Base-by-base conservation (phyloP, 2,329 filamentous ascomycete species). In the Dactylellina sp. region DNA sequence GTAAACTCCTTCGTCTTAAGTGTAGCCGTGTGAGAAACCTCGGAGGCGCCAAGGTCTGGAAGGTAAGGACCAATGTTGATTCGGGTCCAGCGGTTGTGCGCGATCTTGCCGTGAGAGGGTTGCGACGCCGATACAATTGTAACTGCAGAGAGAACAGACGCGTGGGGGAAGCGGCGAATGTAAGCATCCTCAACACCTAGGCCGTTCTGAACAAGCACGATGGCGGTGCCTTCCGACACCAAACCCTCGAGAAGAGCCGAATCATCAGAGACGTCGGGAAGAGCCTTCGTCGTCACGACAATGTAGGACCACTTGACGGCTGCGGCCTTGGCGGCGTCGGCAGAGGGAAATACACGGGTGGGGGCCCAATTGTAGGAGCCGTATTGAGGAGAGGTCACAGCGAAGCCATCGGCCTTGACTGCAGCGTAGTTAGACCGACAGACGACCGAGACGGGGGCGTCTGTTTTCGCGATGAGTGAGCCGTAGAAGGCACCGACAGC, bases 341-440 rank as follows among this genome's bases (percentile, higher is more conserved):
- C 88, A 18, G 87, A 84, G 12, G 70, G 16, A 79, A 88, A 91
- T n/a, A 87, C 87, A 52, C 85, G 83, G 61, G 88, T 80, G 2
- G 90, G 86, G 39, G 75, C 81, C 82, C 90, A 92, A 20, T 81
- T 84, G 80, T 90, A 91, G 79, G 88, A 83, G 46, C 89, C 89
- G 79, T 90, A 92, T 57, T 86, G 84, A 55, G 85, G 87, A 2
- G 89, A 91, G 56, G 86, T 84, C 37, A 93, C 82, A 28, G 83
- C 81, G 78, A 92, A 89, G 50, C 90, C 90, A 22, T 84, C 81
- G 7, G 82, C 80, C 60, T 85, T 84, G 49, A 92, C 88, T 35
- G 85, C 86, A 22, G 83, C 81, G 83, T 90, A 92, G 82, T 92
- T 92, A 42, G 89, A 91, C 53, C 90, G 86, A 76, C 89, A 91